Evolutionary conservation across 441 rosid species (phyloP).

Genomic region (Kokia cookei): DNA sequence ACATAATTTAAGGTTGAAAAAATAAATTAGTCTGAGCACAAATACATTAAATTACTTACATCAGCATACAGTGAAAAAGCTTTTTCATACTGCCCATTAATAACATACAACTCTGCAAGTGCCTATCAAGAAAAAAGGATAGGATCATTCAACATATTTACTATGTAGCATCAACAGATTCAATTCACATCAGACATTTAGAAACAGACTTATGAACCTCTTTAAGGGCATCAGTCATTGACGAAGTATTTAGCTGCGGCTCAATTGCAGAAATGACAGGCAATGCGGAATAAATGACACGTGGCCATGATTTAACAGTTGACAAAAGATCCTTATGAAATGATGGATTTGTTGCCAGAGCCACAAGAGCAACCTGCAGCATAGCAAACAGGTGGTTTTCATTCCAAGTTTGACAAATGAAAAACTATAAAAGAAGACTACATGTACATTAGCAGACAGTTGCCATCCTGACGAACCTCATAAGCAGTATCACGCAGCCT

Average conservation of each 20-base stretch:
- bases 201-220: constrained; percentile 48
- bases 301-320: constrained; percentile 96
- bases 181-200: constrained; percentile 11
- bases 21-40: not conserved
- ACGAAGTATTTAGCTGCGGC: constrained; percentile 92
- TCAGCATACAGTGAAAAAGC: constrained; percentile 94
- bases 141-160: constrained; percentile 15
- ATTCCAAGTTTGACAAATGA: constrained; percentile 3
- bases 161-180: constrained; percentile 10
- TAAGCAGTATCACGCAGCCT: constrained; percentile 94
- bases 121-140: constrained; percentile 47
- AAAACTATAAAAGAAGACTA: not conserved
- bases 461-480: constrained; percentile 53
- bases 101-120: constrained; percentile 82
- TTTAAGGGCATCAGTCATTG: constrained; percentile 94
- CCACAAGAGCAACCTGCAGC: constrained; percentile 90
- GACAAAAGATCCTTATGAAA: constrained; percentile 80
- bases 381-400: constrained; percentile 14
- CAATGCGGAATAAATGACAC: constrained; percentile 70
- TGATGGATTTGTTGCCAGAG: constrained; percentile 87
- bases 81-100: constrained; percentile 87
- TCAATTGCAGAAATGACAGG: constrained; percentile 95
- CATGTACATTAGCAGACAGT: not conserved
- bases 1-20: not conserved
- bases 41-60: constrained; percentile 50